Conservation (phyloP, 768 basidiomycete genomes). For the Naematelia aurantialba region DNA sequence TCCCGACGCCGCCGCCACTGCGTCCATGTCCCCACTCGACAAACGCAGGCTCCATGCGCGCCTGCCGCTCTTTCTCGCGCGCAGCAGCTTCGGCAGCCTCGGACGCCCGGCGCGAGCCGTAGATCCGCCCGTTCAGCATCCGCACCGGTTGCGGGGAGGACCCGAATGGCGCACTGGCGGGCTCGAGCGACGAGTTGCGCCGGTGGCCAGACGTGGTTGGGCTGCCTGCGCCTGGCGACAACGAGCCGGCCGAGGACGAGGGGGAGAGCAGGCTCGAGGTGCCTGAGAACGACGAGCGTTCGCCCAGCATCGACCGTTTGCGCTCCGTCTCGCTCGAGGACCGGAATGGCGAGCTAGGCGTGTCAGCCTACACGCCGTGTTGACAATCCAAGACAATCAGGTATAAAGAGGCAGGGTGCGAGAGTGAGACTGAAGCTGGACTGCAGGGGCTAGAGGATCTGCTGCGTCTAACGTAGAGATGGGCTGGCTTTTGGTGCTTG, state of each 20-base stretch:
- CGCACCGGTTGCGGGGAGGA: slow-evolving; percentile 34
- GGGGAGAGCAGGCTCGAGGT: slow-evolving; percentile 15
- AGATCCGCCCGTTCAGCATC: slow-evolving; percentile 83
- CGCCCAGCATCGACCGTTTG: slow-evolving; percentile 32
- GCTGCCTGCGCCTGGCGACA: background rate
- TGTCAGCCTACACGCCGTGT: slow-evolving; percentile 4
- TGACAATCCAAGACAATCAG: background rate
- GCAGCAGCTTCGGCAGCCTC: slow-evolving; percentile 36
- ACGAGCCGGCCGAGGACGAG: slow-evolving; percentile 4
- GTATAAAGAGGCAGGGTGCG: slow-evolving; percentile 1
- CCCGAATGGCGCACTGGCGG: slow-evolving; percentile 7
- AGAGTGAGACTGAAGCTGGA: background rate
- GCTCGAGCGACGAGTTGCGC: slow-evolving; percentile 44
- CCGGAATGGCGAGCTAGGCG: slow-evolving; percentile 39
- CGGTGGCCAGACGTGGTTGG: slow-evolving; percentile 18
- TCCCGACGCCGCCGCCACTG: slow-evolving; percentile 62
- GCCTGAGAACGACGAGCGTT: background rate
- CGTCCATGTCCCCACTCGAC: slow-evolving; percentile 72
- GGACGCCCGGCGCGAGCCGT: slow-evolving; percentile 55
- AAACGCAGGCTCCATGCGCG: slow-evolving; percentile 65
- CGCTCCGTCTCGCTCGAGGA: slow-evolving; percentile 39
- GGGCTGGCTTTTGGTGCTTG: too few relatives aligned
- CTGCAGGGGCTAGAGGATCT: background rate
- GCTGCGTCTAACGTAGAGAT: background rate
- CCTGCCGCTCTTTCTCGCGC: slow-evolving; percentile 9